Evolutionary conservation across 257 asterid genomes (phyloP).

Genomic region (Solanum piurae): DNA sequence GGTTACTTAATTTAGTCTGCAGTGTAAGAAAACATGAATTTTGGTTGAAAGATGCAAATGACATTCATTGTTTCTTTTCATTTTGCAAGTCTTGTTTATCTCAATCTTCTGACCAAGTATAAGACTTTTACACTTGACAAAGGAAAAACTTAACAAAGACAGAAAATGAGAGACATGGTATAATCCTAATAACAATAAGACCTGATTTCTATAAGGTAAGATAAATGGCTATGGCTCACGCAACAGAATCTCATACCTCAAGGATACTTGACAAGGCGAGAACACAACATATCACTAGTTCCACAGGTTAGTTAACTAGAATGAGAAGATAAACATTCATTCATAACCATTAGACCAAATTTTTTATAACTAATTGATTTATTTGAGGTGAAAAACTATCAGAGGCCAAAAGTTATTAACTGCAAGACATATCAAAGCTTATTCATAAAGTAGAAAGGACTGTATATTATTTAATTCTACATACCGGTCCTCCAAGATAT

Average conservation of each 20-base stretch:
- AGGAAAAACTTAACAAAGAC: not conserved
- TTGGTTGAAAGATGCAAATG: not conserved
- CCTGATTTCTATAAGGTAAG: not conserved
- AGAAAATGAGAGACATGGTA: not conserved
- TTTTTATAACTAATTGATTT: not conserved
- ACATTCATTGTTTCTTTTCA: not conserved
- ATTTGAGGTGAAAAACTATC: not conserved
- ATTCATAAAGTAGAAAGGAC: not conserved
- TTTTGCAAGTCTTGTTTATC: not conserved
- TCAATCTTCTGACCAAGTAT: not conserved
- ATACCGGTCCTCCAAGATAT: conserved; percentile 90
- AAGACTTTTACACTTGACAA: not conserved
- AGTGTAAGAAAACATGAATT: not conserved
- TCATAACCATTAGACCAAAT: not conserved
- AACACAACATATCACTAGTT: not conserved
- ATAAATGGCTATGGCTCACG: not conserved
- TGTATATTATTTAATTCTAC: not conserved
- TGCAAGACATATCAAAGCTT: not conserved
- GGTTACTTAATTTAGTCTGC: not conserved
- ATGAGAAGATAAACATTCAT: not conserved
- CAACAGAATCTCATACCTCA: too few relatives aligned
- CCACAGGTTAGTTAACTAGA: not conserved
- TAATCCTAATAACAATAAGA: not conserved
- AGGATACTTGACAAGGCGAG: not conserved
- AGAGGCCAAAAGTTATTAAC: not conserved